Base-by-base conservation (phyloP, 495 filamentous ascomycete genomes). In the Ramalina intermedia region DNA sequence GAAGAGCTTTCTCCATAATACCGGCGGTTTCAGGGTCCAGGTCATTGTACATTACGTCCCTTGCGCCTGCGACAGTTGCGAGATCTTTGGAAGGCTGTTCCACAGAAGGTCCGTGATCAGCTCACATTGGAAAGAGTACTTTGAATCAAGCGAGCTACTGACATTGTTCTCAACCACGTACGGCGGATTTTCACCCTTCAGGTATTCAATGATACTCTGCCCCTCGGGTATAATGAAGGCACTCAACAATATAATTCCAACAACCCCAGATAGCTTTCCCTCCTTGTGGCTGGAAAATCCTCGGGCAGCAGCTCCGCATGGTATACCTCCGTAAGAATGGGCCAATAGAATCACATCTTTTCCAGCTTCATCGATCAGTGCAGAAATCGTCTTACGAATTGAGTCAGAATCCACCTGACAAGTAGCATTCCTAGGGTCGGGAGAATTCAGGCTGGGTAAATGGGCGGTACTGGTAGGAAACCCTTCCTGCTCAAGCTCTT, bases 271-370 rank as follows among this genome's bases (percentile, higher is more conserved):
- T 6, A 49, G 29, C 27, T 67, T 55, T 12, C 64, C 66, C 2
- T 61, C 54, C 2, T 41, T 55, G 1, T 27, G 35, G 48, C 68
- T 69, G 46, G 63, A 67, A n/a, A 71, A 55, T 0, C 65, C 71
- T 29, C 68, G 65, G 36, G 76, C 55, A 3, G 71, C 70, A 45
- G 68, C 72, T 54, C 59, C 66, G 7, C 68, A 71, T 0, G 74
- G 69, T 11, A 71, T 48, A 5, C 74, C 75, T 26, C 72, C 64
- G 62, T 74, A 78, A 36, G 69, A 72, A 54, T 76, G 72, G 14
- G 57, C 63, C 4, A 74, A 55, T 14, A 76, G 49, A 5, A 76
- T 59, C 14, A 77, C 62, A 50, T 75, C 66, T 42, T 60, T 59
- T 5, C 69, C 68, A 1, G 63, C 41, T 54, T 65, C 51, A 57